Base-by-base conservation (phyloP, 2,329 filamentous ascomycete species). In the Shiraia bambusicola region DNA sequence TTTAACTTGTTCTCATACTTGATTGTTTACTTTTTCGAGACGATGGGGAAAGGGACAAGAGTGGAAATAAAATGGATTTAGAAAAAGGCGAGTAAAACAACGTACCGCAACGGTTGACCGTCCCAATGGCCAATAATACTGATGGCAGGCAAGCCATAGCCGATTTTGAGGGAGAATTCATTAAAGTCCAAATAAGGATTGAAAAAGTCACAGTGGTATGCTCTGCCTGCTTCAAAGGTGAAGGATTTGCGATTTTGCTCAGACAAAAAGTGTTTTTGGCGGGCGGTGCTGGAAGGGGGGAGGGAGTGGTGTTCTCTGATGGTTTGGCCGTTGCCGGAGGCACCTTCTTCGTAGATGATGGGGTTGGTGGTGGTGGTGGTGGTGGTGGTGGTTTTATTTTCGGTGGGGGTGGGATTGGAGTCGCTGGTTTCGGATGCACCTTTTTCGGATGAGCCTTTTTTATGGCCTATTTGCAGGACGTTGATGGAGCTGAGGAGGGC, bases 131-230 rank as follows among this genome's bases (percentile, higher is more conserved):
- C 82, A 66, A 90, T 81, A 38, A 92, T 84, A 1, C 82, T 82
- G 14, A 90, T 88, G 0, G 86, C 85, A 0, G 88, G 88, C 22
- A 93, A 62, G 37, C 65, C 65, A 28, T 69, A 69, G 2, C 65
- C 65, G 6, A 69, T 54, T 49, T 80, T 77, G 15, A 93, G 70
- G 19, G 85, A 77, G 58, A 92, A 84, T 53, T 85, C 79, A 60
- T 83, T 86, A 66, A 97, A 96, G 68, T 95, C 89, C 32, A 98
- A 70, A 69, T 95, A 96, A 2, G 87, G 86, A 66, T 97, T 97
- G 69, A 85, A 95, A 69, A 98, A 97, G 65, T 87, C 84, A 50
- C 76, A 78, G 45, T 75, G 70, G 69, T 87, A 87, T 42, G 75
- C 70, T 49, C 81, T 72, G 0, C 81, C 83, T 35, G 73, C 72